Base-by-base conservation (phyloP, 2,329 filamentous ascomycete species). In the Alternaria burnsii region DNA sequence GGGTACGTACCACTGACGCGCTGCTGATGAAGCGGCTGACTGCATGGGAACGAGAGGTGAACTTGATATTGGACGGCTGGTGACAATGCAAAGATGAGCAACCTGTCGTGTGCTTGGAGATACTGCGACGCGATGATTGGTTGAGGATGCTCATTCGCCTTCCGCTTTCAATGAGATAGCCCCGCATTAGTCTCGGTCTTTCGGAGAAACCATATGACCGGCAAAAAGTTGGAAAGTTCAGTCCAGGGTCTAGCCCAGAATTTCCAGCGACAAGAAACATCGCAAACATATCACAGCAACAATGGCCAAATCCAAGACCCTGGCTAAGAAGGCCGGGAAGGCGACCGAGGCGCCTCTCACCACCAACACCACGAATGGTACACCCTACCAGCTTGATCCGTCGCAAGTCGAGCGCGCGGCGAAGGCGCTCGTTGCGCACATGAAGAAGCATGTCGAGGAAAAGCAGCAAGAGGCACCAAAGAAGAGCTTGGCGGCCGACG, bases 401-500 rank as follows among this genome's bases (percentile, higher is more conserved):
- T 67, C 73, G 26, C 78, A 89, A 81, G 86, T 87, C 53, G 76
- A 85, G 62, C 85, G 84, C 79, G 88, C 88, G 63, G 86, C 86
- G 40, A 84, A 82, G 59, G 87, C 87, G 26, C 82, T 90, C 52
- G 77, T 89, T 66, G 78, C 82, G 69, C 84, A 87, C 71, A 86
- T 88, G 71, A 84, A 84, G 74, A 82, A 82, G 67, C 79, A 75
- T 76, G 81, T 70, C 65, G 76, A 73, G 62, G 79, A 82, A 63
- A 82, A 84, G 72, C 81, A 84, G 63, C 78, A 82, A 57, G 71
- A 76, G 12, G 80, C 82, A 24, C 79, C 79, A 3, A 87, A 86
- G 72, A 84, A 84, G 73, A 85, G 83, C 53, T 80, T 89, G 61
- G 79, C 81, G 5, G 81, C 80, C 32, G 81, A 82, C 48, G 77